phyloP scores from a whole-genome alignment of 192 early-diverging fungal genomes.

The Geranomyces variabilis region DNA sequence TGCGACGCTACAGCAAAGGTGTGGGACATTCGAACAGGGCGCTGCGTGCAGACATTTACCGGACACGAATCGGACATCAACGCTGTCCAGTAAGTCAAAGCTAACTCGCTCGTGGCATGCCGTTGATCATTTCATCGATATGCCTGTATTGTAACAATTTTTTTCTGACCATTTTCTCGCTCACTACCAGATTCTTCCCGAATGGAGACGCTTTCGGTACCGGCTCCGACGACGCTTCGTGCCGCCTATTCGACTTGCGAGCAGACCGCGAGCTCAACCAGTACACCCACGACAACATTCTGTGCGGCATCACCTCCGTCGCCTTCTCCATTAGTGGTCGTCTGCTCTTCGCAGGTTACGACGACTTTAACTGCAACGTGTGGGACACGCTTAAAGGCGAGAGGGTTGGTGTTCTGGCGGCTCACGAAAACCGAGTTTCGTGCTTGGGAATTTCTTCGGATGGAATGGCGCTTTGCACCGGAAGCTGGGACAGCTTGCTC shows the following conservation, averaged over 20 bases:
- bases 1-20: conserved; percentile 98
- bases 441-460: conserved; percentile 96
- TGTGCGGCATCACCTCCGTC: conserved; percentile 98
- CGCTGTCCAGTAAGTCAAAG: conserved; percentile 90
- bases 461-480: conserved; percentile 98
- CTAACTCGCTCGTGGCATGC: background rate
- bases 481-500: conserved; percentile 96
- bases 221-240: conserved; percentile 98
- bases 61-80: conserved; percentile 99
- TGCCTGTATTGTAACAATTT: background rate
- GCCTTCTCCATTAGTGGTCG: conserved; percentile 97
- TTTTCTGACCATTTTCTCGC: background rate
- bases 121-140: background rate
- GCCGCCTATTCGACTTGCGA: conserved; percentile 95
- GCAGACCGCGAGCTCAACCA: conserved; percentile 98
- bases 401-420: conserved; percentile 87
- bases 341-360: conserved; percentile 97
- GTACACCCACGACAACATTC: conserved; percentile 97
- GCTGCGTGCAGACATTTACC: conserved; percentile 97
- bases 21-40: conserved; percentile 96
- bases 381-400: conserved; percentile 99
- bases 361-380: conserved; percentile 99
- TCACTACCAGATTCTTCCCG: conserved; percentile 85
- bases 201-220: conserved; percentile 98
- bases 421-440: conserved; percentile 95